Evolutionary conservation across 768 basidiomycete species (phyloP), one percentile per base, ranked within the genome.

Genomic region (Mrakia gelida): DNA sequence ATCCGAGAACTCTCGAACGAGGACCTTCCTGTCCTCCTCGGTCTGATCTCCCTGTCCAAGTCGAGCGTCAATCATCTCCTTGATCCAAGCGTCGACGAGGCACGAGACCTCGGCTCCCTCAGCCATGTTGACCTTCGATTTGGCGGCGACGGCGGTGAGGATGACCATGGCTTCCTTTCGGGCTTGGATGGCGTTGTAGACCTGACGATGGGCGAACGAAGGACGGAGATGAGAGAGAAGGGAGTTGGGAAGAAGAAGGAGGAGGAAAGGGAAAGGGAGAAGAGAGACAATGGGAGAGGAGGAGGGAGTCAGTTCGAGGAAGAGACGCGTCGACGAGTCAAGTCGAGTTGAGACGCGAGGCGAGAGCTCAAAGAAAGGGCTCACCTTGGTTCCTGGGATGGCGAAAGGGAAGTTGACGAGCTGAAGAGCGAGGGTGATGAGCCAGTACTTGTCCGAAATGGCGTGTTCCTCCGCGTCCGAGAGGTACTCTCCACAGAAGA

Each of bases 361-460:
- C 49, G 15, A 21, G 2, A 52, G 38, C 38, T 38, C 38, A 52
- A 21, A 13, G 49, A 21, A 52, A 59, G 26, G 56, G 13, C 59
- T n/a, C 26, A 59, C 59, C 84, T 98, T 98, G 56, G 97, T 98
- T 41, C 97, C 97, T 28, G 97, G 97, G 54, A 97, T 82, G 23
- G 96, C 91, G 79, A 98, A 86, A 23, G 97, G 97, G 87, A 99
- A 98, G 87, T 99, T 99, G 87, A 99, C 97, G 75, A 99, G 91
- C 84, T 99, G 94, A 61, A 99, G 91, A 3, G 97, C 93, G 81
- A 90, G 87, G 10, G 97, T 98, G 85, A 99, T 97, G 78, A 88
- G 87, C 96, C 96, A 98, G 86, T 98, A 98, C 83, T 94, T 94
- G 80, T 92, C 91, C 82, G 89, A 91, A 83, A 99, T 95, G 83